Percentiles rank a stretch among this genome's conserved stretches.
These are phyloP conservation scores for Pythium myriotylum DNA, from an alignment of 352 stramenopile genomes.

Conservation along the genomic window DNA sequence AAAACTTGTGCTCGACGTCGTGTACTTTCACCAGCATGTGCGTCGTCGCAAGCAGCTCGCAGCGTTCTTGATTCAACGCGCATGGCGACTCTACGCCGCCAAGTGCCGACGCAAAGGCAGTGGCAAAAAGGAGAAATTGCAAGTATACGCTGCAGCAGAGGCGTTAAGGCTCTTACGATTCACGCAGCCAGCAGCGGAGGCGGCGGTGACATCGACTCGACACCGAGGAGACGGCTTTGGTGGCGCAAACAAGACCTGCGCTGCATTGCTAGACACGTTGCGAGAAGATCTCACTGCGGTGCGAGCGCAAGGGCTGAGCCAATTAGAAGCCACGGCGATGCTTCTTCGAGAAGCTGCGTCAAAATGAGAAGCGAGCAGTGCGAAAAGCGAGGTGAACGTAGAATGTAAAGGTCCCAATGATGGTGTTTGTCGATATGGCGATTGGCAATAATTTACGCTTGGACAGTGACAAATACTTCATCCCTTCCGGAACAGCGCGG, in stretches of 20 bases:
- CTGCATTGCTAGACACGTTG: conserved; percentile 15
- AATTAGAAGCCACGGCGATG: conserved; percentile 12
- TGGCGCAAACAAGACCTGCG: conserved; percentile 20
- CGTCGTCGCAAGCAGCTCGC: conserved; percentile 43
- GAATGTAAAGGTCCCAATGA: no score
- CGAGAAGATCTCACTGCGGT: conserved; percentile 10
- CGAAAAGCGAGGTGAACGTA: no score
- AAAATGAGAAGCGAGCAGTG: no score
- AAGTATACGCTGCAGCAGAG: conserved; percentile 51
- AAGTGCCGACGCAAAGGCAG: not conserved
- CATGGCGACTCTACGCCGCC: conserved; percentile 38
- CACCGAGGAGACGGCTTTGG: conserved; percentile 1
- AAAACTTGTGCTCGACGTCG: conserved; percentile 60
- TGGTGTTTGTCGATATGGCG: not conserved
- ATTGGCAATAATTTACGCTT: not conserved
- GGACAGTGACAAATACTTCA: conserved; percentile 11
- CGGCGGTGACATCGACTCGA: not conserved
- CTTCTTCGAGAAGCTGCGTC: not conserved
- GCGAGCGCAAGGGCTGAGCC: not conserved
- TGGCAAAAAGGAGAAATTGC: conserved; percentile 35
- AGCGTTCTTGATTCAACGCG: conserved; percentile 50
- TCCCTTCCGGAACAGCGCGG: conserved; percentile 48
- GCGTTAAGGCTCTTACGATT: conserved; percentile 54
- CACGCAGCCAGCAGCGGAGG: conserved; percentile 26
- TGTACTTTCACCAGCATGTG: conserved; percentile 55